phyloP scores from a whole-genome alignment of 208 protist species.

The Herpetomonas tarakana region DNA sequence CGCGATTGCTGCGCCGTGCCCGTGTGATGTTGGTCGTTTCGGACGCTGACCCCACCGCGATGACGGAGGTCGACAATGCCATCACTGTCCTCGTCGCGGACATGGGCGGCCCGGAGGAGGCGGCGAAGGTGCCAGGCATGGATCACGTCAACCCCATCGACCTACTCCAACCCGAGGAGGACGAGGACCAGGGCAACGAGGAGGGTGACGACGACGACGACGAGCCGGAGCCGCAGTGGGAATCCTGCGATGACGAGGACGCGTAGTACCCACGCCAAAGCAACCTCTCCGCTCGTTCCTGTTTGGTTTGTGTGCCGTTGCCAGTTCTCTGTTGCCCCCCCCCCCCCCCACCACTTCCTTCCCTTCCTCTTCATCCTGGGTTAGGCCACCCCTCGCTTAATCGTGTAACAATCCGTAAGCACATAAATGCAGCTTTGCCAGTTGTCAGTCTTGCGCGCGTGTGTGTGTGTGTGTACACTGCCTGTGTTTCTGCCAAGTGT shows the following conservation, averaged over 20 bases:
- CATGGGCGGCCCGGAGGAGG: constrained; percentile 82
- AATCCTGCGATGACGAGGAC: constrained; percentile 42
- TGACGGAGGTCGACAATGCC: constrained; percentile 75
- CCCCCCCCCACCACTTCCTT: no score
- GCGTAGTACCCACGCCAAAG: background rate
- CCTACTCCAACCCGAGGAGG: constrained; percentile 68
- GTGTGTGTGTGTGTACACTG: no score
- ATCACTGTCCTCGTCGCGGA: constrained; percentile 78
- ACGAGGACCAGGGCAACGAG: constrained; percentile 15
- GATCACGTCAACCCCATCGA: constrained; percentile 84
- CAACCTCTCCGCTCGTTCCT: background rate
- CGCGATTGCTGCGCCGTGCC: constrained; percentile 74
- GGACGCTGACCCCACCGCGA: constrained; percentile 41
- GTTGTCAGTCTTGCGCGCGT: no score
- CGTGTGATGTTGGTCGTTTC: constrained; percentile 82
- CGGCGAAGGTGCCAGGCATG: constrained; percentile 62
- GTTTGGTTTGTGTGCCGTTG: background rate
- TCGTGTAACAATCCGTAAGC: no score
- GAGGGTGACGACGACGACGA: constrained; percentile 40
- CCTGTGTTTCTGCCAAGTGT: no score
- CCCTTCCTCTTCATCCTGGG: no score
- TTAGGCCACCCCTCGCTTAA: no score
- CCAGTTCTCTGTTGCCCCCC: background rate
- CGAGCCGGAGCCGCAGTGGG: constrained; percentile 72
- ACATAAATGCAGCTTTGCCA: no score